phyloP scores from a whole-genome alignment of 805 yeast genomes.

The Saccharomycopsis javanensis region DNA sequence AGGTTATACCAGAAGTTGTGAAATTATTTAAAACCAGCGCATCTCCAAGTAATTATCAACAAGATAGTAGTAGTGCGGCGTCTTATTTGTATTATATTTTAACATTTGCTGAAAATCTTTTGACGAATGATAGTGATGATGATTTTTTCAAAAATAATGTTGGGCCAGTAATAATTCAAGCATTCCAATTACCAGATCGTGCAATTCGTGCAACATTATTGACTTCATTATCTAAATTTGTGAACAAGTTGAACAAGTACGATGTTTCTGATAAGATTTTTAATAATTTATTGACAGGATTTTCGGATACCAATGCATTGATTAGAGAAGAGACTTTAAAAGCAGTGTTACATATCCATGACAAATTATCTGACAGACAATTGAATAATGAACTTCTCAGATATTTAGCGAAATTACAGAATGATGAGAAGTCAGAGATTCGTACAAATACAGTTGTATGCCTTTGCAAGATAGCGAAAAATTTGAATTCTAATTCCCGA shows the following conservation, averaged over 20 bases:
- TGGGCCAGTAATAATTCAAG: conserved; percentile 54
- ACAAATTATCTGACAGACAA: conserved; percentile 65
- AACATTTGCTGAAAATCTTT: conserved; percentile 25
- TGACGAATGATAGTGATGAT: conserved; percentile 20
- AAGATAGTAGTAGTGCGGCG: conserved; percentile 24
- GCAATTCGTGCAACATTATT: conserved; percentile 66
- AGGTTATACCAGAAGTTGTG: conserved; percentile 63
- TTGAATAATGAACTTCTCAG: conserved; percentile 79
- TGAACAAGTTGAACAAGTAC: conserved; percentile 40
- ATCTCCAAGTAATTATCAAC: conserved; percentile 10
- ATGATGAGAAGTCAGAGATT: conserved; percentile 65
- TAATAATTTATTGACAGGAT: conserved; percentile 63
- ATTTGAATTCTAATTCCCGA: conserved; percentile 43
- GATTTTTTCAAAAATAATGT: conserved; percentile 33
- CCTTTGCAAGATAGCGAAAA: conserved; percentile 53
- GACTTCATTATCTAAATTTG: conserved; percentile 47
- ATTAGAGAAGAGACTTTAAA: conserved; percentile 74
- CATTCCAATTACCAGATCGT: conserved; percentile 63
- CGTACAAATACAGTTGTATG: conserved; percentile 68
- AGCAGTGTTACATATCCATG: conserved; percentile 45
- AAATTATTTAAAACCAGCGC: conserved; percentile 30
- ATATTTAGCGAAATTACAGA: conserved; percentile 71
- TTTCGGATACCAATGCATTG: conserved; percentile 73
- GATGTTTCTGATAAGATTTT: conserved; percentile 66
- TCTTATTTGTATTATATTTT: conserved; percentile 25